Conservation (phyloP, 306 rosid species). For the Casuarina equisetifolia region DNA sequence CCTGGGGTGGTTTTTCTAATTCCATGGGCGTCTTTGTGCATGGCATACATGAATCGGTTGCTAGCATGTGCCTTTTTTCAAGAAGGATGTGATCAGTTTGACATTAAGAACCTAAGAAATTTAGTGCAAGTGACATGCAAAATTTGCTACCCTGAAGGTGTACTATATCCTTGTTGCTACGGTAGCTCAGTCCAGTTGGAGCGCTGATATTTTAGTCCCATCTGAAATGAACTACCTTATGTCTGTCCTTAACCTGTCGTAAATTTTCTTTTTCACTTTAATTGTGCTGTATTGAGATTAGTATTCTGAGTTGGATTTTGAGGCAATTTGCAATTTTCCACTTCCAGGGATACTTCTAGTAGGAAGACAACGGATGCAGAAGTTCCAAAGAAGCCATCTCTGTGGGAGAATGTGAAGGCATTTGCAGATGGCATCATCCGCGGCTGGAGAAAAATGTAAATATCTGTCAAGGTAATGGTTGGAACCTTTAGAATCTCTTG, state of each 20-base stretch:
- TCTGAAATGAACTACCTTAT: background rate
- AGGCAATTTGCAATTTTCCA: constrained; percentile 20
- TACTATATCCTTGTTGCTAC: too few relatives aligned
- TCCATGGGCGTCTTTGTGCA: background rate
- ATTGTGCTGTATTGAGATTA: background rate
- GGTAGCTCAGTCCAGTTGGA: background rate
- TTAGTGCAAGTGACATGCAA: background rate
- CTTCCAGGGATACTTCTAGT: constrained; percentile 35
- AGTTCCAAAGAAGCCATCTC: constrained; percentile 36
- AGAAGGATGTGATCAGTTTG: background rate
- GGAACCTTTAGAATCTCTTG: constrained; percentile 9
- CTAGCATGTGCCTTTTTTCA: background rate
- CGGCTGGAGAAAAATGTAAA: constrained; percentile 53
- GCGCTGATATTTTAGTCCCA: background rate
- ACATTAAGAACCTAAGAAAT: background rate
- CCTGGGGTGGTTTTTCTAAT: background rate
- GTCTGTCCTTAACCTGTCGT: background rate
- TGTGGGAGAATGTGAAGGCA: constrained; percentile 72
- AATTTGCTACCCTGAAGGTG: background rate
- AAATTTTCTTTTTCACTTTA: background rate
- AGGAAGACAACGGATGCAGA: constrained; percentile 30
- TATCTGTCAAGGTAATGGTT: constrained; percentile 25
- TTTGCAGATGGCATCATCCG: constrained; percentile 58
- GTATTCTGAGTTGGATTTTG: constrained; percentile 9
- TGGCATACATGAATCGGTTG: background rate